These are phyloP conservation scores for Penicillium sp. DNA, from an alignment of 2,329 filamentous ascomycete species.

Conservation along the genomic window DNA sequence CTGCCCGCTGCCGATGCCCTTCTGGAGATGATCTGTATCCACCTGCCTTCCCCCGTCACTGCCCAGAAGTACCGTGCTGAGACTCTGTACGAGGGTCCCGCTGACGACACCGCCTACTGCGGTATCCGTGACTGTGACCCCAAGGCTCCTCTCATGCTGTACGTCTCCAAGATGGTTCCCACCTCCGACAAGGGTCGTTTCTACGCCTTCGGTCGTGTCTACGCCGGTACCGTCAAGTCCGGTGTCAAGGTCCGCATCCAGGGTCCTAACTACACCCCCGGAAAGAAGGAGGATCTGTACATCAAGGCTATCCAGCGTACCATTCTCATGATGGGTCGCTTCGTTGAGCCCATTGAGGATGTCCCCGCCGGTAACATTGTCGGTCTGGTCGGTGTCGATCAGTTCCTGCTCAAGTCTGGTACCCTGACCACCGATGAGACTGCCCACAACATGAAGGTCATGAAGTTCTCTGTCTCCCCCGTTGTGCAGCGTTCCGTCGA, in stretches of 20 bases:
- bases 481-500: conserved; percentile 98
- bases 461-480: conserved; percentile 99
- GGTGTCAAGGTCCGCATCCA: conserved; percentile 99
- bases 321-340: conserved; percentile 99
- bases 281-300: conserved; percentile 98
- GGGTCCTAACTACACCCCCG: conserved; percentile 96
- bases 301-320: conserved; percentile 99
- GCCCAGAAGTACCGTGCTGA: conserved; percentile 98
- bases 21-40: conserved; percentile 99
- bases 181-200: conserved; percentile 99
- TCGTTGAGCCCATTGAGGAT: conserved; percentile 98
- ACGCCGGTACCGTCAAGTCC: conserved; percentile 95
- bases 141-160: conserved; percentile 98
- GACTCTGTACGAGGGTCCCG: conserved; percentile 97
- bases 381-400: conserved; percentile 97
- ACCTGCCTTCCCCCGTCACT: conserved; percentile 91
- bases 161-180: conserved; percentile 99
- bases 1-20: conserved; percentile 96
- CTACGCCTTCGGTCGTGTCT: conserved; percentile 99
- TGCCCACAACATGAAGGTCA: conserved; percentile 99
- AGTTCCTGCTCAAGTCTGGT: conserved; percentile 99
- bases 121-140: conserved; percentile 98
- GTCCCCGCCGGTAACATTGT: conserved; percentile 99
- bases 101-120: conserved; percentile 87
- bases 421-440: conserved; percentile 96